Base-by-base conservation (phyloP, 495 filamentous ascomycete genomes). In the Mytilinidion resinicola region DNA sequence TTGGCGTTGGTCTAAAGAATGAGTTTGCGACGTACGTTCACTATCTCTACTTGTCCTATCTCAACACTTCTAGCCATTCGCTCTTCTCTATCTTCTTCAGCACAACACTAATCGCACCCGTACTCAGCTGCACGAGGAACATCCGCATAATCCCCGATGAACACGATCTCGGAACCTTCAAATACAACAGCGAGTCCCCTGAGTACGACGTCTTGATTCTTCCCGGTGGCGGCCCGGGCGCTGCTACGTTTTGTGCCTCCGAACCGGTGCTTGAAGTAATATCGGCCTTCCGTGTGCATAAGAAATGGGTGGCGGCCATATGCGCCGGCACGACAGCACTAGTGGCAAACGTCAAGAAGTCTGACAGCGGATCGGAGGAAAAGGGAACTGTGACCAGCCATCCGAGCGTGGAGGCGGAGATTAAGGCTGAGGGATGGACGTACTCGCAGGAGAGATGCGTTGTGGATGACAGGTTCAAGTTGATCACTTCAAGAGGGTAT, bases 241-340 rank as follows among this genome's bases (percentile, higher is more conserved):
- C 68, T 1, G 53, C 56, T 34, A 63, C 68, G 1, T 68, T 70
- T 54, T 60, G 59, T 34, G 19, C 20, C 21, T 47, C 14, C 12
- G 15, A 47, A 4, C 14, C 21, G 4, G 59, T 61, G 5, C 59
- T 67, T 9, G 25, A 59, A 12, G 33, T 69, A 4, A 57, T 70
- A 12, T 33, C 36, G 20, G 20, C 43, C 3, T 70, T 61, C 59
- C 50, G 60, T 5, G 36, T 38, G 1, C 55, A 37, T 11, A 61
- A 56, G 1, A 65, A 65, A 33, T 61, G 20, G 14, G 64, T 67
- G 7, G 66, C 53, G 8, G 59, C 56, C 0, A 70, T 70, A 17
- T 70, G 68, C 35, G 68, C 68, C 19, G 68, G 48, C 10, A 69
- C 68, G 20, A 70, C 60, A 44, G 67, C 64, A 55, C 36, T 70